A percentile compares a stretch with the other conserved stretches of the same genome.
These are phyloP conservation scores for Discostella stelligeroides DNA, from an alignment of 108 stramenopile genomes.

Conservation along the genomic window DNA sequence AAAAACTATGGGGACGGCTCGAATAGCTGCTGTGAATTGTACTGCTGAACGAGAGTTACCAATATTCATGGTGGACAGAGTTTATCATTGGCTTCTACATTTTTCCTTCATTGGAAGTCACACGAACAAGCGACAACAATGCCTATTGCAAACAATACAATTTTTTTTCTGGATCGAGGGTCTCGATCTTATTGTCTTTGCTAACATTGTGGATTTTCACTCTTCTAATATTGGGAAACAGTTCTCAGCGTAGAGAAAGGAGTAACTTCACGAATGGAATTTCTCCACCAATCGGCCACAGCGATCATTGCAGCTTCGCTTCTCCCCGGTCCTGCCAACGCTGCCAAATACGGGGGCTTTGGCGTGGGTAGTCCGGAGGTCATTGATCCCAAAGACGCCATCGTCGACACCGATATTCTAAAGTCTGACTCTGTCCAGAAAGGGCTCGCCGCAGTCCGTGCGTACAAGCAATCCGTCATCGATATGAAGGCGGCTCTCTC, in stretches of 20 bases:
- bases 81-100: too few relatives aligned
- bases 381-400: conserved; percentile 74
- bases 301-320: conserved; percentile 39
- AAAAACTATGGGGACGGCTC: too few relatives aligned
- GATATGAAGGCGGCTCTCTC: conserved; percentile 64
- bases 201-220: too few relatives aligned
- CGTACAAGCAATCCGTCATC: conserved; percentile 54
- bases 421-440: conserved; percentile 71
- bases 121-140: too few relatives aligned
- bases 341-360: conserved; percentile 81
- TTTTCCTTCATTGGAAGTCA: too few relatives aligned
- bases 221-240: background rate
- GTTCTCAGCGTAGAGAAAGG: conserved; percentile 43
- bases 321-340: conserved; percentile 69
- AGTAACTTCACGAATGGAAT: conserved; percentile 53
- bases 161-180: too few relatives aligned
- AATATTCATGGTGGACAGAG: too few relatives aligned
- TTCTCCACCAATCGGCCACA: conserved; percentile 59
- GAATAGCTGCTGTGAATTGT: too few relatives aligned
- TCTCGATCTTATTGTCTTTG: too few relatives aligned
- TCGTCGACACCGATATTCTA: conserved; percentile 72
- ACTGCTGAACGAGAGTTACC: too few relatives aligned
- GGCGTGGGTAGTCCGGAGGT: conserved; percentile 78
- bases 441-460: conserved; percentile 56
- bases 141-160: too few relatives aligned